Evolutionary conservation across 371 early-diverging fungal genomes (phyloP), one percentile per base, ranked within the genome.

Genomic region (Nematocida displodere): DNA sequence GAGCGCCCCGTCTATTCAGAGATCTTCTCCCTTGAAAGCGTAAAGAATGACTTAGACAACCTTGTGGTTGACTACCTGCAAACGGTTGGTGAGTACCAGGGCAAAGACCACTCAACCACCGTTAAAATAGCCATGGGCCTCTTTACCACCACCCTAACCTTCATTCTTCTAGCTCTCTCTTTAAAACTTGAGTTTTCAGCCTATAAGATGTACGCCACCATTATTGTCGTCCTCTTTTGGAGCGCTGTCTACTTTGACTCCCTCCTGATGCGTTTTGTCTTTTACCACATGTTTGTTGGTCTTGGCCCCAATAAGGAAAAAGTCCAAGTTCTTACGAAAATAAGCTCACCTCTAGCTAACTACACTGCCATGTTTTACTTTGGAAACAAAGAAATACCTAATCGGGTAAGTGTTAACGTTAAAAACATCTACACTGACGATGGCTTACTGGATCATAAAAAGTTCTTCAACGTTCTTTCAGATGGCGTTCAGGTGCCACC

Each of bases 351-450:
- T 42, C 11, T 13, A 17, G 34, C 75, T 8, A 49, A 61, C 0
- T 71, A 71, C 36, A 71, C 75, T 5, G 28, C 48, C 22, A 58
- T 71, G 5, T 13, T 61, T 13, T 71, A 71, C 53, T 31, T 31
- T 15, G 48, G 26, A 24, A 48, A 71, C 1, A 71, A 62, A 50
- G 33, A 71, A 53, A 71, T 71, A 1, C 75, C 75, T 37, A 62
- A 7, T 31, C 58, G 61, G 47, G 20, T 42, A 8, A 13, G 50
- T 11, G 31, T 62, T 5, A 52, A 58, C 33, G 61, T 71, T 20
- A 20, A 39, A 2, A 24, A 0, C n/a, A 2, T 71, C 8, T 58
- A 61, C 62, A 62, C n/a, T 24, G 17, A 37, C 1, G 48, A 71
- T 0, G 22, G 44, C 2, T 13, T n/a, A 7, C 47, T 71, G 31